A percentile compares a stretch with the other conserved stretches of the same genome.
These are phyloP conservation scores for Metschnikowia santaceciliae DNA, from an alignment of 805 yeast genomes.

Conservation along the genomic window DNA sequence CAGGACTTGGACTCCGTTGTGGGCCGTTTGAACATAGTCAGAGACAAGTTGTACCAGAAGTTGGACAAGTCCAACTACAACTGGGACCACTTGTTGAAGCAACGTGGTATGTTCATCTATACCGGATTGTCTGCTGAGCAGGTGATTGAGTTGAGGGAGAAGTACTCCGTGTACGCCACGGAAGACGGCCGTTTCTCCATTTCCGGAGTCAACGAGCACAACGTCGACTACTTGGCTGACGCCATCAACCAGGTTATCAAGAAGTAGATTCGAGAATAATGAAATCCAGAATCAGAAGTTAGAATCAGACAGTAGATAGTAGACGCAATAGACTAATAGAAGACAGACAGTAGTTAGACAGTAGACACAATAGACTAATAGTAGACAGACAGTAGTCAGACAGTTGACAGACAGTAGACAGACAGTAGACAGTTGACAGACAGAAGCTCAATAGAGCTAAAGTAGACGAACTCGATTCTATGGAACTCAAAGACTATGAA, in stretches of 20 bases:
- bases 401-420: too few species aligned
- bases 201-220: constrained; percentile 78
- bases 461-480: too few species aligned
- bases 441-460: too few species aligned
- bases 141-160: constrained; percentile 63
- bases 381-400: too few species aligned
- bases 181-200: constrained; percentile 88
- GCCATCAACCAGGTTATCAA: constrained; percentile 51
- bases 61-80: constrained; percentile 59
- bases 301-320: too few species aligned
- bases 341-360: too few species aligned
- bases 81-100: constrained; percentile 86
- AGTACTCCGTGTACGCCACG: constrained; percentile 79
- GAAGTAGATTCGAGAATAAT: constrained; percentile 12
- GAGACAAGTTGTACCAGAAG: constrained; percentile 58
- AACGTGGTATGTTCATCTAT: constrained; percentile 95
- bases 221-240: constrained; percentile 71
- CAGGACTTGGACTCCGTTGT: constrained; percentile 76
- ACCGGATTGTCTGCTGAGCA: constrained; percentile 76
- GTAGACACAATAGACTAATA: too few species aligned
- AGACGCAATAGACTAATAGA: too few species aligned
- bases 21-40: constrained; percentile 69
- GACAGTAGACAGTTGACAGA: too few species aligned
- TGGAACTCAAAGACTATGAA: too few species aligned
- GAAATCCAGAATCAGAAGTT: background rate